These are phyloP conservation scores for Aspergillus flavus DNA, from an alignment of 2,329 filamentous ascomycete genomes.

Conservation along the genomic window DNA sequence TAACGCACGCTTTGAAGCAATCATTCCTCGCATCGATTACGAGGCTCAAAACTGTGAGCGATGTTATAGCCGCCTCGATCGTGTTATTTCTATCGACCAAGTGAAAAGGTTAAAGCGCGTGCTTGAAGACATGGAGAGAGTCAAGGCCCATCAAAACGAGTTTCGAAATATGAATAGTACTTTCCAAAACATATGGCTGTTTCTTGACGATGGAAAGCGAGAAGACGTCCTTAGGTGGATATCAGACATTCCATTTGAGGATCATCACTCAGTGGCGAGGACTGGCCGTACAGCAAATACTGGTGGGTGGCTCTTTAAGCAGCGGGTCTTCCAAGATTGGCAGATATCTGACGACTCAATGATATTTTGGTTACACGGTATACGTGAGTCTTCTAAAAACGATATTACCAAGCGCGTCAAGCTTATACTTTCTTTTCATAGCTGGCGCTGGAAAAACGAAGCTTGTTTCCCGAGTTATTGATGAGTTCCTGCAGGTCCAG, in stretches of 20 bases:
- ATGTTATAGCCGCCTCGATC: neutral
- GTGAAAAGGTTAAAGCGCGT: neutral
- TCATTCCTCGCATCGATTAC: neutral
- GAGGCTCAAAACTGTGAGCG: neutral
- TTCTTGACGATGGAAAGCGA: neutral
- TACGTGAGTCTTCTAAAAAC: neutral
- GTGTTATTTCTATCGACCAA: neutral
- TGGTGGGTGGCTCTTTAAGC: neutral
- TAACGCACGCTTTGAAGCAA: neutral
- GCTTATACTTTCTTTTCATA: neutral
- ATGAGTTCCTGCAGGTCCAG: neutral
- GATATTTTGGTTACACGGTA: neutral
- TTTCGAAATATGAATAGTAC: neutral
- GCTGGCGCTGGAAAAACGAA: neutral
- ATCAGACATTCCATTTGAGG: neutral
- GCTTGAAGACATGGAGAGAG: neutral
- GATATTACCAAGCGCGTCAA: neutral
- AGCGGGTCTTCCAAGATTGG: neutral
- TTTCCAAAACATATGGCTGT: neutral
- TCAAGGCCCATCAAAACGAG: neutral
- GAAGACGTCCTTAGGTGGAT: neutral
- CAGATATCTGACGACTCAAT: neutral
- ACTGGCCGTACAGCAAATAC: neutral
- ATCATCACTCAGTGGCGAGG: neutral
- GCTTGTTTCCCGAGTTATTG: neutral